These are phyloP conservation scores for Vaccinium darrowii DNA, from an alignment of 148 eudicot species.

Conservation along the genomic window DNA sequence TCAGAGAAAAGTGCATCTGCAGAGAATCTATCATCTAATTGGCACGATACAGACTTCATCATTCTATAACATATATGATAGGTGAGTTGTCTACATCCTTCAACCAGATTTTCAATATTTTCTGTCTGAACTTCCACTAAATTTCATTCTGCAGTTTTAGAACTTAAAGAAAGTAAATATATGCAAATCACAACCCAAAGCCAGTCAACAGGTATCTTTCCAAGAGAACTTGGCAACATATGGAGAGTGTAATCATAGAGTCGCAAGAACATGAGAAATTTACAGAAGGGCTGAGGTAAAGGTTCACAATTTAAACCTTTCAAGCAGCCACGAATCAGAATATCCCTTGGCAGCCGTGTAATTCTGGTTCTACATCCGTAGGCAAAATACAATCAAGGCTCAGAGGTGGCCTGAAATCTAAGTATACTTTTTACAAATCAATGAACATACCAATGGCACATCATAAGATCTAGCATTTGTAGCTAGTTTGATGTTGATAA, in stretches of 20 bases:
- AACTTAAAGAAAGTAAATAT: not conserved
- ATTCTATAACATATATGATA: not conserved
- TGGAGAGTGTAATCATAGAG: slow-evolving; percentile 11
- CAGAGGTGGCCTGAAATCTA: slow-evolving; percentile 37
- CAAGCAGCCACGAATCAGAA: slow-evolving; percentile 31
- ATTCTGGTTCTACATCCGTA: slow-evolving; percentile 48
- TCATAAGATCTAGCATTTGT: slow-evolving; percentile 29
- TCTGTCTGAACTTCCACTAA: not conserved
- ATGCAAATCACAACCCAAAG: not conserved
- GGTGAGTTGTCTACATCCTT: not conserved
- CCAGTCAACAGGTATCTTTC: slow-evolving; percentile 1
- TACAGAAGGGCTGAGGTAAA: slow-evolving; percentile 29
- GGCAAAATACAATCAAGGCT: slow-evolving; percentile 42
- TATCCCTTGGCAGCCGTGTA: slow-evolving; percentile 32
- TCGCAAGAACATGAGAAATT: slow-evolving; percentile 3
- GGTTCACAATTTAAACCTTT: slow-evolving; percentile 34
- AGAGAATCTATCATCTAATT: not conserved
- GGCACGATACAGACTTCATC: not conserved
- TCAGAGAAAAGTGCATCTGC: not conserved
- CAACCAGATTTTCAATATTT: not conserved
- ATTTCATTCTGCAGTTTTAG: not conserved
- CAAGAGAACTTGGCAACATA: not conserved
- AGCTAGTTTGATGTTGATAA: slow-evolving; percentile 32
- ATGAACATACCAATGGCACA: slow-evolving; percentile 30
- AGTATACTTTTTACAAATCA: slow-evolving; percentile 30